phyloP scores from a whole-genome alignment of 306 rosid species.

The Glycine tomentella region DNA sequence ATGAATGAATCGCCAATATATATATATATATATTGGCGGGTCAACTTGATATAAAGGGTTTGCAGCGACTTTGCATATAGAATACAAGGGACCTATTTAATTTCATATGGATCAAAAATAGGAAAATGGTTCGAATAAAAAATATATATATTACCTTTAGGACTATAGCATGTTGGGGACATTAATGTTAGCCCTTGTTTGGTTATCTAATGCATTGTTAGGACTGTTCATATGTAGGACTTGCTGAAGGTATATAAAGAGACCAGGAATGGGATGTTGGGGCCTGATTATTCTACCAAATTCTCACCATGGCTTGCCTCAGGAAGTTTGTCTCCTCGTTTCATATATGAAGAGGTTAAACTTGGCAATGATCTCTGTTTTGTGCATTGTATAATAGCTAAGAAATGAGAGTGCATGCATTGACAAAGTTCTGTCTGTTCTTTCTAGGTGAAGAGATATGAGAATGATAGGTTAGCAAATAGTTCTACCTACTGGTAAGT shows the following conservation, averaged over 20 bases:
- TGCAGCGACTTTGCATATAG: neutral
- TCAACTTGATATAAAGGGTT: neutral
- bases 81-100: neutral
- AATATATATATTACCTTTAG: neutral
- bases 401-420: neutral
- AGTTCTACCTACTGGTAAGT: constrained; percentile 94
- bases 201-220: constrained; percentile 39
- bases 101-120: neutral
- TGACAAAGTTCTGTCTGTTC: constrained; percentile 34
- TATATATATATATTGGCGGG: neutral
- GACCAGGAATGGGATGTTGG: constrained; percentile 94
- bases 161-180: neutral
- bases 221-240: constrained; percentile 60
- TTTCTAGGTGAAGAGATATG: constrained; percentile 87
- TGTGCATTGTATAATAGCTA: constrained; percentile 4
- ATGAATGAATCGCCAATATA: neutral
- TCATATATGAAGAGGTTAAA: constrained; percentile 81
- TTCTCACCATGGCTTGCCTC: constrained; percentile 98
- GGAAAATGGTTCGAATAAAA: too few species aligned
- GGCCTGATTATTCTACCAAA: constrained; percentile 94
- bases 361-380: constrained; percentile 38
- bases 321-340: constrained; percentile 93
- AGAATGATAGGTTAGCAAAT: constrained; percentile 80
- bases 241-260: constrained; percentile 78
- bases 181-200: neutral